Conservation (phyloP, 2,329 filamentous ascomycete species). For the Diplocarpon mali region DNA sequence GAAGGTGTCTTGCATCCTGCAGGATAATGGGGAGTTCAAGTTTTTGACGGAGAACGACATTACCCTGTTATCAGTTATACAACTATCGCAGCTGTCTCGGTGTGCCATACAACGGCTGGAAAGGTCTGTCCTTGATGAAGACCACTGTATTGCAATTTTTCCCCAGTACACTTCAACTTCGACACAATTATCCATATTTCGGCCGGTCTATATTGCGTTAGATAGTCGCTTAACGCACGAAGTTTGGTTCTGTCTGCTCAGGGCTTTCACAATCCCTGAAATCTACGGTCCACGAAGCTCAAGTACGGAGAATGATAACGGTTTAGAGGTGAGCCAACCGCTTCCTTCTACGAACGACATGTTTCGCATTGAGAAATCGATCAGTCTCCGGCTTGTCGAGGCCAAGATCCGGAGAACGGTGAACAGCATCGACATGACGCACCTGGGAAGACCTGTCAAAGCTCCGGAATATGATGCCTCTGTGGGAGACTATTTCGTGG, state of each 20-base stretch:
- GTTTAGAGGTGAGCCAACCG: conserved; percentile 2
- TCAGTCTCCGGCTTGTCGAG: conserved; percentile 48
- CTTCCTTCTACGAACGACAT: conserved; percentile 32
- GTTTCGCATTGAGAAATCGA: conserved; percentile 51
- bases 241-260: conserved; percentile 88
- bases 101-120: conserved; percentile 87
- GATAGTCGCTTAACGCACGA: conserved; percentile 88
- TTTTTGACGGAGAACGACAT: conserved; percentile 80
- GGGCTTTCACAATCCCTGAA: conserved; percentile 86
- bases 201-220: conserved; percentile 81
- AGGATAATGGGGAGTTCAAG: conserved; percentile 91
- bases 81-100: conserved; percentile 78
- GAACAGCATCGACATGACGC: conserved; percentile 24
- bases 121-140: conserved; percentile 79
- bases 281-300: conserved; percentile 48
- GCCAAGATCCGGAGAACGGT: conserved; percentile 38
- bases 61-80: conserved; percentile 68
- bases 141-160: conserved; percentile 91
- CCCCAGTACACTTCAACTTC: conserved; percentile 76
- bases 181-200: conserved; percentile 61
- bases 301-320: conserved; percentile 12
- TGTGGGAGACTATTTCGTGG: conserved; percentile 63
- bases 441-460: conserved; percentile 19
- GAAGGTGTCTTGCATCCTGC: conserved; percentile 80
- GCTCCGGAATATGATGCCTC: conserved; percentile 33